These are phyloP conservation scores for Theileria orientalis DNA, from an alignment of 169 alveolate species.

Conservation along the genomic window DNA sequence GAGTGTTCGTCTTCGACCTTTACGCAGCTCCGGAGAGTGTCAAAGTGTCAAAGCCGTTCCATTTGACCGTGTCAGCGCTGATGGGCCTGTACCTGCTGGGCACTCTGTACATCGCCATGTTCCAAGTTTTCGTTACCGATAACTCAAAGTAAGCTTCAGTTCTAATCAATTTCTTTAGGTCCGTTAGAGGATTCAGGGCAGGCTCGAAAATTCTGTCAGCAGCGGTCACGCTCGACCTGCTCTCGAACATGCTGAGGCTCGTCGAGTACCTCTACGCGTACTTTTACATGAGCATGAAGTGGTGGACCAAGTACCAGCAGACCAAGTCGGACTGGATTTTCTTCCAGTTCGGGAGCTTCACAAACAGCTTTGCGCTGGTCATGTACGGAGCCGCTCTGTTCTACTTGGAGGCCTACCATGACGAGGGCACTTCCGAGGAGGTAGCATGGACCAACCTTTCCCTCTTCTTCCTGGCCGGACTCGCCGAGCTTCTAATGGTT, in stretches of 20 bases:
- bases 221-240: slow-evolving; percentile 80
- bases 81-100: slow-evolving; percentile 80
- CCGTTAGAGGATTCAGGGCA: slow-evolving; percentile 83
- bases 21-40: slow-evolving; percentile 84
- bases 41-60: slow-evolving; percentile 76
- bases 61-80: slow-evolving; percentile 74
- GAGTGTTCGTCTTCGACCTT: slow-evolving; percentile 78
- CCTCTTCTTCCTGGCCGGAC: slow-evolving; percentile 79
- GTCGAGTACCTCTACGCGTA: slow-evolving; percentile 81
- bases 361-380: slow-evolving; percentile 79
- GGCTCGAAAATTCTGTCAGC: slow-evolving; percentile 82
- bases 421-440: slow-evolving; percentile 85
- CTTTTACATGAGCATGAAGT: slow-evolving; percentile 79
- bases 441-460: slow-evolving; percentile 81
- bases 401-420: slow-evolving; percentile 83
- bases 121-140: slow-evolving; percentile 83
- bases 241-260: slow-evolving; percentile 75
- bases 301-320: slow-evolving; percentile 86
- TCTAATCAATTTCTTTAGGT: slow-evolving; percentile 6
- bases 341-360: slow-evolving; percentile 79
- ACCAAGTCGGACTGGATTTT: slow-evolving; percentile 86
- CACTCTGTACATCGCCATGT: slow-evolving; percentile 77
- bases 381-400: slow-evolving; percentile 83
- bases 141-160: slow-evolving; percentile 74
- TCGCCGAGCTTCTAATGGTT: slow-evolving; percentile 81